Evolutionary conservation across 2,329 filamentous ascomycete species (phyloP), one percentile per base, ranked within the genome.

Genomic region (Paracoccidioides lutzii): DNA sequence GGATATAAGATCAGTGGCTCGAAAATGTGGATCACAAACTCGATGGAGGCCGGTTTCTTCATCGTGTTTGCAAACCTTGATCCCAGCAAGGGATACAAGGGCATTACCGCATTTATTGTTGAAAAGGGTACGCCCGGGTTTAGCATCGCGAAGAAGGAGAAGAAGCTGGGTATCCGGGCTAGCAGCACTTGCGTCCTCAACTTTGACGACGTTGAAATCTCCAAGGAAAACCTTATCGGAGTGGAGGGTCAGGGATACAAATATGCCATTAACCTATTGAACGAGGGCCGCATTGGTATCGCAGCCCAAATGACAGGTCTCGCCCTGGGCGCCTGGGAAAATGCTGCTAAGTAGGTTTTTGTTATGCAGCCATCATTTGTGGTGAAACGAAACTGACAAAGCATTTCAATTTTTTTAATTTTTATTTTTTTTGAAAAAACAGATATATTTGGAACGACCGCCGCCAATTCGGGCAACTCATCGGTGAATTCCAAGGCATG

Each of bases 1-100:
- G 90, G 91, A 38, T 98, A 91, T 77, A 84, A 80, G 73, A 87
- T 98, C 72, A 87, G 82, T 59, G 93, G 93, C 52, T 84, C 82
- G 72, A 98, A 98, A 81, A 98, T 98, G 93, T 98, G 93, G 93
- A 98, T 98, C 74, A 98, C 93, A 60, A 98, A 98, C 79, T 86
- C 87, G 52, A 84, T 91, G 76, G 93, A 98, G 75, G 87, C 93
- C 22, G 83, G 84, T 58, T 85, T 97, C 76, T 98, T 96, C 76
- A 91, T 98, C 67, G 93, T 98, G 57, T 98, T 98, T 68, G 93
- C 93, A 67, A 98, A 96, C 74, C 78, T 98, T 42, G 85, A 96
- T 69, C 90, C 86, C 0, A 84, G 82, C 75, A 90, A 91, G 76
- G 91, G 90, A 54, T 96, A 98, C 80, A 91, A 90, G 74, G 93